phyloP scores from a whole-genome alignment of 805 yeast genomes.

The Wickerhamiella sorbophila region DNA sequence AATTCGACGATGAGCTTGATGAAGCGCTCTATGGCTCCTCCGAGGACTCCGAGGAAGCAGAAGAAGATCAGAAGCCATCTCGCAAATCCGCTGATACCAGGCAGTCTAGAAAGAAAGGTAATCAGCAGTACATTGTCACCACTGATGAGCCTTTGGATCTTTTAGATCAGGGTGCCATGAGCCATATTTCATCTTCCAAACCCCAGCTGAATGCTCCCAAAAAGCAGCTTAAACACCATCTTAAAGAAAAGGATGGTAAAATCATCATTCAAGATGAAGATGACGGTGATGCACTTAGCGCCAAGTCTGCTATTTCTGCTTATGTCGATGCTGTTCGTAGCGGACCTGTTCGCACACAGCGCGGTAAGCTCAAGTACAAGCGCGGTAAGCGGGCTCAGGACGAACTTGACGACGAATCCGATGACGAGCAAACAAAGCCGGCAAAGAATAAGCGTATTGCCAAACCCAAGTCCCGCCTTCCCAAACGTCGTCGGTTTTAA shows the following conservation, averaged over 20 bases:
- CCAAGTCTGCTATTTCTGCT: conserved; percentile 60
- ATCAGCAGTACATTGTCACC: conserved; percentile 53
- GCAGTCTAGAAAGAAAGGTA: background rate
- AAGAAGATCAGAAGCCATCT: conserved; percentile 19
- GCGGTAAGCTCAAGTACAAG: conserved; percentile 78
- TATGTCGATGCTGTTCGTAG: conserved; percentile 86
- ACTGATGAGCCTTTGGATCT: conserved; percentile 68
- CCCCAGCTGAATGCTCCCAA: conserved; percentile 43
- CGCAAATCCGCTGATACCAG: background rate
- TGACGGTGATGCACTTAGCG: conserved; percentile 17
- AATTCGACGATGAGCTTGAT: conserved; percentile 77
- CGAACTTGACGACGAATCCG: conserved; percentile 41
- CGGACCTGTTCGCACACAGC: conserved; percentile 90
- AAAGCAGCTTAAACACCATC: conserved; percentile 20
- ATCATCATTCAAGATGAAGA: conserved; percentile 44
- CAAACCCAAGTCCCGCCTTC: conserved; percentile 2
- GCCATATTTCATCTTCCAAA: conserved; percentile 78
- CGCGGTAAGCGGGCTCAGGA: conserved; percentile 41
- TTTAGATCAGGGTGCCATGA: conserved; percentile 67
- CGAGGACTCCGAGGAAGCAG: conserved; percentile 43
- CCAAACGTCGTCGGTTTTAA: background rate
- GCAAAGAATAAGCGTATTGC: conserved; percentile 6
- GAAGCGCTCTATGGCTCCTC: conserved; percentile 74
- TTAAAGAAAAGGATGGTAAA: conserved; percentile 45
- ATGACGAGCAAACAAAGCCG: conserved; percentile 22